Evolutionary conservation across 306 rosid genomes (phyloP).

Genomic region (Lotus japonicus): DNA sequence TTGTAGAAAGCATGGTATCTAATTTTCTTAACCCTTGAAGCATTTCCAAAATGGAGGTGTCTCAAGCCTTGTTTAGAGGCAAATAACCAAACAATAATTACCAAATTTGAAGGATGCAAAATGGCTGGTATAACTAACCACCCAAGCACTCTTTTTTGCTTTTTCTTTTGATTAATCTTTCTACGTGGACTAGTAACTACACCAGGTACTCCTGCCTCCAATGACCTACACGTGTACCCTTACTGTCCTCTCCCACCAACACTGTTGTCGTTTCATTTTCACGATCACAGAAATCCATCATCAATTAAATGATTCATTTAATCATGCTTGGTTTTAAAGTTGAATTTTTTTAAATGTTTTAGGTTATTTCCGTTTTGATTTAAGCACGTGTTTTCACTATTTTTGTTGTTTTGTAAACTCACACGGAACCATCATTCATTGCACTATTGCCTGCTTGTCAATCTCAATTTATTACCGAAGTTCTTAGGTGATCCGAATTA

Average conservation of each 20-base stretch:
- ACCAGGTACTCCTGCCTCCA: background rate
- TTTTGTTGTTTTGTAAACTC: background rate
- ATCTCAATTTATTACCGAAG: background rate
- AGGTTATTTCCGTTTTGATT: background rate
- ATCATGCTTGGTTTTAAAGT: background rate
- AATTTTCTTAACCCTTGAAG: background rate
- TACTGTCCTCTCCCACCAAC: background rate
- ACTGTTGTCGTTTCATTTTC: background rate
- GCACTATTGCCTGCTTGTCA: background rate
- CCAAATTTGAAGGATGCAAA: slow-evolving; percentile 9
- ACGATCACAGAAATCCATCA: background rate
- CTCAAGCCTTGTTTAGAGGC: background rate
- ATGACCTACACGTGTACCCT: background rate
- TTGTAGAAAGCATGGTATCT: background rate
- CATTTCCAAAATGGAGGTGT: background rate
- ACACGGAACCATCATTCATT: background rate
- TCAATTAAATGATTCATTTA: background rate
- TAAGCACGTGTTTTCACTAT: slow-evolving; percentile 18
- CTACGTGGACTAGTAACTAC: background rate
- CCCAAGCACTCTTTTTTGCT: background rate
- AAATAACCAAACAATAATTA: slow-evolving; percentile 13
- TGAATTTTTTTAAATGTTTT: background rate
- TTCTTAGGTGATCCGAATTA: no score
- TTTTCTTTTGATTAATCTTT: background rate
- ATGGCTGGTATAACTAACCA: slow-evolving; percentile 28